These are phyloP conservation scores for Gossypium raimondii DNA, from an alignment of 345 rosid genomes.

Conservation along the genomic window DNA sequence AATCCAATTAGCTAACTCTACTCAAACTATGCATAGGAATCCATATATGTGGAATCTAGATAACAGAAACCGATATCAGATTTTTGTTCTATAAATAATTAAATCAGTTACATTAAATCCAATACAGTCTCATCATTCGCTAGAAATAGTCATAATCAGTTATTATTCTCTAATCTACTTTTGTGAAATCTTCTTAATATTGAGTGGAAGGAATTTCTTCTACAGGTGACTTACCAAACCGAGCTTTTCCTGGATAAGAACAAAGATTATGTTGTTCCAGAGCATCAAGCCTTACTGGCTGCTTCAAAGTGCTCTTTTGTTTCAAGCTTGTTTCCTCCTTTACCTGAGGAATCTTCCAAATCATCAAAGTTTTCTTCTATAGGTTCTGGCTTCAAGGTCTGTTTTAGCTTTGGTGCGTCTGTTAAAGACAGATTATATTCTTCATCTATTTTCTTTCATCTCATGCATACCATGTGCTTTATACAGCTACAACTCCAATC, in stretches of 20 bases:
- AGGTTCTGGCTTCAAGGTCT: constrained; percentile 92
- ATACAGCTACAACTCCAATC: constrained; percentile 93
- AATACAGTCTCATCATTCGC: not conserved
- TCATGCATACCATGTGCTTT: constrained; percentile 22
- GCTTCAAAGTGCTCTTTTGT: constrained; percentile 83
- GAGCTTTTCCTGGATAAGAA: constrained; percentile 89
- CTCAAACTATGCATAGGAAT: not conserved
- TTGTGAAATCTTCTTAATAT: constrained; percentile 6
- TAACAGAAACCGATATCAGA: not conserved
- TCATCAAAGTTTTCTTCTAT: constrained; percentile 90
- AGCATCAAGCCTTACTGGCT: constrained; percentile 79
- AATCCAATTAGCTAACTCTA: not conserved
- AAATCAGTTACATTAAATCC: not conserved
- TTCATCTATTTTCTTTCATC: constrained; percentile 6
- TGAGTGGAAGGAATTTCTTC: constrained; percentile 2
- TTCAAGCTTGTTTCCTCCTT: constrained; percentile 69
- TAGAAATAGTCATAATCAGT: not conserved
- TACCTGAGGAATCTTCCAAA: constrained; percentile 80
- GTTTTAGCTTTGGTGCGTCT: constrained; percentile 13
- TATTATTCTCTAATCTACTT: constrained; percentile 6
- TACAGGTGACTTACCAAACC: constrained; percentile 94
- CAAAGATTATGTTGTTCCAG: constrained; percentile 93
- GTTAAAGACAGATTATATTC: constrained; percentile 6
- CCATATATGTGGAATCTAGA: constrained; percentile 1
- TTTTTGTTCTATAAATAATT: not conserved